Percentiles rank a stretch among this genome's conserved stretches.
Conservation (phyloP, 768 basidiomycete genomes). For the Hygrocybe coccinea region DNA sequence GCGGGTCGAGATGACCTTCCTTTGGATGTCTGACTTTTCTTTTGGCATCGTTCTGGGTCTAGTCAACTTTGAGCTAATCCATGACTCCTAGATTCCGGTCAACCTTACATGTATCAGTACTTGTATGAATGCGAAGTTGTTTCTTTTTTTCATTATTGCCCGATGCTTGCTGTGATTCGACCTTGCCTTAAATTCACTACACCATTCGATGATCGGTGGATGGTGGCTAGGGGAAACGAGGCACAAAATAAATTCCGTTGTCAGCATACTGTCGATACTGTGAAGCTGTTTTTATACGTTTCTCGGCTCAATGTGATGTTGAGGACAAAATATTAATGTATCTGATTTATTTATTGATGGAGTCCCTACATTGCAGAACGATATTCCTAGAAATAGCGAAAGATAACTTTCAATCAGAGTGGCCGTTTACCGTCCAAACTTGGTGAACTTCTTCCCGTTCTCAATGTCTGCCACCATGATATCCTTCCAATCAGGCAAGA, state of each 20-base stretch:
- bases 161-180: background rate
- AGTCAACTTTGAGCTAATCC: background rate
- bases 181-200: background rate
- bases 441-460: too few species aligned
- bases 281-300: too few species aligned
- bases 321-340: background rate
- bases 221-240: conserved; percentile 3
- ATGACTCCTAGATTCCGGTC: background rate
- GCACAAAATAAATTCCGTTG: background rate
- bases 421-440: too few species aligned
- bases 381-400: too few species aligned
- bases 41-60: background rate
- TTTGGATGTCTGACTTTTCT: conserved; percentile 78
- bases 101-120: background rate
- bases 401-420: too few species aligned
- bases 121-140: background rate
- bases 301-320: too few species aligned
- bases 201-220: background rate
- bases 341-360: too few species aligned
- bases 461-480: background rate
- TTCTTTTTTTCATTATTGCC: background rate
- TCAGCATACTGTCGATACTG: too few species aligned
- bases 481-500: background rate
- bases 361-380: too few species aligned
- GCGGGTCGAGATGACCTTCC: conserved; percentile 72